Evolutionary conservation across 2,329 filamentous ascomycete species (phyloP).

Genomic region (Rutstroemia sp.): DNA sequence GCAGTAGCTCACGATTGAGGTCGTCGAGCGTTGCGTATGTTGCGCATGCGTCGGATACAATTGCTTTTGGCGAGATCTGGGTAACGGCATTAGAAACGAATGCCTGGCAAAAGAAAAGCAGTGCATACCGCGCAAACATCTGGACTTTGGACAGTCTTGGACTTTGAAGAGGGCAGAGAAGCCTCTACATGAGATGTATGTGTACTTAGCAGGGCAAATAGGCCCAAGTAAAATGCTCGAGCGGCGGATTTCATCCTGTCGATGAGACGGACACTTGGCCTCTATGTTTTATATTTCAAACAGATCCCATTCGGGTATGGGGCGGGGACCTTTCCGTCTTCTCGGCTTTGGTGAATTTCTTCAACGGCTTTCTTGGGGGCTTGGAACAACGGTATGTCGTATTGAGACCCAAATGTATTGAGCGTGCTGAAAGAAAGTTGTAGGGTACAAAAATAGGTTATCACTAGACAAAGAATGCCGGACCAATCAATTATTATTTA

Average conservation of each 20-base stretch:
- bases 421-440: constrained; percentile 3
- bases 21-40: constrained; percentile 86
- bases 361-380: neutral
- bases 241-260: constrained; percentile 43
- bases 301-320: neutral
- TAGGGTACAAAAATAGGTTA: neutral
- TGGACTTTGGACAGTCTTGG: constrained; percentile 32
- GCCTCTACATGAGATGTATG: constrained; percentile 37
- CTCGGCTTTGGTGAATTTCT: neutral
- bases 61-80: constrained; percentile 81
- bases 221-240: constrained; percentile 52
- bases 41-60: constrained; percentile 89
- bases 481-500: neutral
- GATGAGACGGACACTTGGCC: constrained; percentile 18
- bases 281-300: constrained; percentile 2
- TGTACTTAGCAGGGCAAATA: constrained; percentile 49
- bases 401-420: constrained; percentile 1
- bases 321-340: neutral
- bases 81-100: constrained; percentile 27
- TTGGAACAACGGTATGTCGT: neutral
- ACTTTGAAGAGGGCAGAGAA: constrained; percentile 10
- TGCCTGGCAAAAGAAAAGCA: constrained; percentile 24
- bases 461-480: neutral
- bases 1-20: constrained; percentile 70
- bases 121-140: constrained; percentile 33